Evolutionary conservation across 306 rosid species (phyloP), one percentile per base, ranked within the genome.

Genomic region (Quercus engelmannii): DNA sequence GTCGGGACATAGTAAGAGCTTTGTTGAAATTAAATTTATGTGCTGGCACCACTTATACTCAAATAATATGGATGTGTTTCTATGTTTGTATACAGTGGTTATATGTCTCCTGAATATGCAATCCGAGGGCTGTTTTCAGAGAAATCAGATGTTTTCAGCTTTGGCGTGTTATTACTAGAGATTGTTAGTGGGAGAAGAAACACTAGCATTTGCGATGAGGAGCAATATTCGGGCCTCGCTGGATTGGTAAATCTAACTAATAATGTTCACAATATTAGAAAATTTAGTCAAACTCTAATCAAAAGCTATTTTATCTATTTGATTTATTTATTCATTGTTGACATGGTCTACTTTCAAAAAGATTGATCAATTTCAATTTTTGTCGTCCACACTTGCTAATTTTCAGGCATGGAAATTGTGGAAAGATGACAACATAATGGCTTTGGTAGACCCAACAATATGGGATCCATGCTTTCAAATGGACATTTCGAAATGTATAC

Each of bases 351-450:
- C 38, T 33, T 33, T 33, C 38, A 33, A 33, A 33, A 33, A 33
- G 6, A 74, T 18, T 31, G 38, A 1, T n/a, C 51, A 18, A 17
- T 18, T 25, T 0, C 9, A 18, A 14, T 52, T 30, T 55, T 2
- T 5, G 21, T 41, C 51, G 9, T 43, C 9, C 51, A 8, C 12
- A 9, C 51, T 43, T 43, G 3, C 9, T 4, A 55, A 56, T 13
- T 8, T 18, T 6, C 14, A 85, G 82, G 86, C 77, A 68, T 82
- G 86, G 86, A 69, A 79, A 76, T 4, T 76, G 54, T 82, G 89
- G 86, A 82, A 61, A 2, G 80, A 76, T 26, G 80, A 30, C 2
- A 20, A 76, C 3, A 25, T 68, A 19, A 4, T 26, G 43, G 46
- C 67, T 43, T 6, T 82, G 8, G 55, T 82, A 38, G 78, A 82